phyloP scores from a whole-genome alignment of 768 basidiomycete species.

The Filobasidium floriforme region DNA sequence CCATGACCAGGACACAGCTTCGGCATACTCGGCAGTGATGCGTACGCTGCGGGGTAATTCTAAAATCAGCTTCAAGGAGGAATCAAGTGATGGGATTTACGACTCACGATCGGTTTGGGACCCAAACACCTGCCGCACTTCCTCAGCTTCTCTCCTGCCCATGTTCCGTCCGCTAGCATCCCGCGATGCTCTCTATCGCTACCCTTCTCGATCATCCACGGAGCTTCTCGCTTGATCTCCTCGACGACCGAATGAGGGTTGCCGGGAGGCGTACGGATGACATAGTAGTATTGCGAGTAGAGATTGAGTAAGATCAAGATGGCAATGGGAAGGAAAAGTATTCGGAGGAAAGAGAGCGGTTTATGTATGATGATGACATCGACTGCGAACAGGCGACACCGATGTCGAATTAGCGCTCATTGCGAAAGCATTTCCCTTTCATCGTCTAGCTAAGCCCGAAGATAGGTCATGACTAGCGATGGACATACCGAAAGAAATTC shows the following conservation, averaged over 20 bases:
- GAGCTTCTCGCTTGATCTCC: constrained; percentile 7
- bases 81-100: constrained; percentile 7
- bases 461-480: background rate
- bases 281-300: constrained; percentile 75
- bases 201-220: constrained; percentile 25
- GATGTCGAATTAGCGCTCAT: background rate
- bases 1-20: constrained; percentile 60
- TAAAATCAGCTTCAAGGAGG: background rate
- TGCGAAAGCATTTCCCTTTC: background rate
- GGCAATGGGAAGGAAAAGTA: constrained; percentile 55
- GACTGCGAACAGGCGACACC: constrained; percentile 50
- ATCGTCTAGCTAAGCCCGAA: background rate
- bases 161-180: constrained; percentile 31
- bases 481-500: constrained; percentile 70
- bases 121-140: constrained; percentile 64
- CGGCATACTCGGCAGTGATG: constrained; percentile 92
- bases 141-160: constrained; percentile 47
- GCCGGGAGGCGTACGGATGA: constrained; percentile 70
- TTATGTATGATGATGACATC: constrained; percentile 66
- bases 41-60: constrained; percentile 56
- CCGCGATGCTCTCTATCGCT: background rate
- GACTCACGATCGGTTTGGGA: constrained; percentile 68
- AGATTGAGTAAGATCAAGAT: constrained; percentile 70
- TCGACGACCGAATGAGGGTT: constrained; percentile 48
- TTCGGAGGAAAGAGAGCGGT: constrained; percentile 54